Conservation (phyloP, 768 basidiomycete genomes). For the Kwoniella sp. region DNA sequence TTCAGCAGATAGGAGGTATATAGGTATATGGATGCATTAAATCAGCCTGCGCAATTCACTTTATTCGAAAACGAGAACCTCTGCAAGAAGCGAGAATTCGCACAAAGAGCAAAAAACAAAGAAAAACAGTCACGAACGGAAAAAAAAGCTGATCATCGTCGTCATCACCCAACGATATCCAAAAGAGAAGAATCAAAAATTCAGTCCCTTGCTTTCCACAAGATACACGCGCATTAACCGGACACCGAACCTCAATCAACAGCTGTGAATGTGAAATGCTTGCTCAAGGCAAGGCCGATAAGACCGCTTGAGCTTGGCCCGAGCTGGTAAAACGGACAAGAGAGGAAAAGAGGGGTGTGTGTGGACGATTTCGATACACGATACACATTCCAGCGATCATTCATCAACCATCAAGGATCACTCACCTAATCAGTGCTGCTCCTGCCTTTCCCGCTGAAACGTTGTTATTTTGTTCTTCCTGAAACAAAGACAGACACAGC, state of each 20-base stretch:
- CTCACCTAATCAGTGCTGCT: not conserved
- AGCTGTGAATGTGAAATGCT: no score
- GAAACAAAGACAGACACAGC: not conserved
- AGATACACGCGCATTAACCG: not conserved
- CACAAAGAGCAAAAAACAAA: not conserved
- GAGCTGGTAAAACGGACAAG: not conserved
- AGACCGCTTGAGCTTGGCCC: not conserved
- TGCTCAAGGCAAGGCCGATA: constrained; percentile 1
- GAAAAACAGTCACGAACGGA: not conserved
- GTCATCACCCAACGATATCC: not conserved
- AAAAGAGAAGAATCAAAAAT: not conserved
- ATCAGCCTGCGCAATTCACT: not conserved
- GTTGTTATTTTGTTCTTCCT: not conserved
- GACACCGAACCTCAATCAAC: no score
- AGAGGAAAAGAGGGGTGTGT: not conserved
- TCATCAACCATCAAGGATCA: not conserved
- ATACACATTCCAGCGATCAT: not conserved
- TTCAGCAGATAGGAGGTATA: not conserved
- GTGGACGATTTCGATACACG: not conserved
- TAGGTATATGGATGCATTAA: not conserved
- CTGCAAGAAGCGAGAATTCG: no score
- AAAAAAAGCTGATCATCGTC: not conserved
- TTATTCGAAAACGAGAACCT: not conserved
- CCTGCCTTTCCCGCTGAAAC: not conserved
- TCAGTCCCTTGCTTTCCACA: not conserved